phyloP scores from a whole-genome alignment of 2,329 filamentous ascomycete species.

The Pyrenochaeta sp. region DNA sequence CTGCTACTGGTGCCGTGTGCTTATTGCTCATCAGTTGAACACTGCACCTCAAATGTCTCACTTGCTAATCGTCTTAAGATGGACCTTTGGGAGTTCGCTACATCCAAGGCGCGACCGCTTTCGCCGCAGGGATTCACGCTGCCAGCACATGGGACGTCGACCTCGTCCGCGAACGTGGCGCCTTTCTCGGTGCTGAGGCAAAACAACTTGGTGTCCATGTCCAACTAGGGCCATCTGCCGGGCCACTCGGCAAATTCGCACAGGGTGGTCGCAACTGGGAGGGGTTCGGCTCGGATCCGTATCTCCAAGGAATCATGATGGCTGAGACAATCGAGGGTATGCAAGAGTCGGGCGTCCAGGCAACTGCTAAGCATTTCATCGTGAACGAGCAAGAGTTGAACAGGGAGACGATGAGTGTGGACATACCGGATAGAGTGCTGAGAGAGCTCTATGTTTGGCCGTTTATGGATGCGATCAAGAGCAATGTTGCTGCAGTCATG shows the following conservation, averaged over 20 bases:
- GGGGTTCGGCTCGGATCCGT: conserved; percentile 60
- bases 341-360: conserved; percentile 54
- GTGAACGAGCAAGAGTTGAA: conserved; percentile 73
- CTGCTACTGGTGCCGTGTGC: not conserved
- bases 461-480: conserved; percentile 75
- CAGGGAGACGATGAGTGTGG: conserved; percentile 57
- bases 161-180: conserved; percentile 46
- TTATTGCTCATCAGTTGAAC: not conserved
- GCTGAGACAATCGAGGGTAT: conserved; percentile 56
- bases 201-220: conserved; percentile 55
- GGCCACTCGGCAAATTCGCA: conserved; percentile 50
- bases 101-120: conserved; percentile 48
- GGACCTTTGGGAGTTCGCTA: conserved; percentile 52
- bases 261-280: conserved; percentile 59
- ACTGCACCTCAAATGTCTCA: not conserved
- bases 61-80: conserved; percentile 33
- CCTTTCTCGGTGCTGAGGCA: conserved; percentile 50
- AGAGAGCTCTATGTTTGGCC: conserved; percentile 83
- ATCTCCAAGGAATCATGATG: conserved; percentile 55
- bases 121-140: conserved; percentile 50
- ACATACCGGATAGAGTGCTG: conserved; percentile 75
- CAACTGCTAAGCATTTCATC: conserved; percentile 59
- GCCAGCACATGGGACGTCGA: conserved; percentile 50
- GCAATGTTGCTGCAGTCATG: conserved; percentile 66
- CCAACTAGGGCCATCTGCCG: conserved; percentile 54